A percentile compares a stretch with the other conserved stretches of the same genome.
Conservation (phyloP, 306 rosid species). For the Trichosanthes truncata region DNA sequence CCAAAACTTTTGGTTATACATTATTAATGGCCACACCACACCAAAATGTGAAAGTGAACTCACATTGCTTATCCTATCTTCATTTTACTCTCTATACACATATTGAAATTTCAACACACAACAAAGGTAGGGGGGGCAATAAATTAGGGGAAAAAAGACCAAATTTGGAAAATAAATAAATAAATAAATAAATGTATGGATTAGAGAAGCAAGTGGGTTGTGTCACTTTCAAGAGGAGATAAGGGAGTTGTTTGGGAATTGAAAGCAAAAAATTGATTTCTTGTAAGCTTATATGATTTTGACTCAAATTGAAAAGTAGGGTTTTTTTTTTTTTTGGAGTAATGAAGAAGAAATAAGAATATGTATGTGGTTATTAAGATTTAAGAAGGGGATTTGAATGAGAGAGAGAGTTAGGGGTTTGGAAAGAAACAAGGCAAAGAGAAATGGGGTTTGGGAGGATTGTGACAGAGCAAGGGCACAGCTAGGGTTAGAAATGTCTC, state of each 20-base stretch:
- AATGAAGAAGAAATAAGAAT: no score
- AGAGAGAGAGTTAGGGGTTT: not conserved
- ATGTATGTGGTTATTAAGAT: no score
- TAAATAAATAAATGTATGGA: not conserved
- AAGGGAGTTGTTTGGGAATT: conserved; percentile 34
- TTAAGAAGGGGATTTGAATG: not conserved
- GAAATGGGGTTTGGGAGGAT: conserved; percentile 3
- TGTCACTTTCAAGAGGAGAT: not conserved
- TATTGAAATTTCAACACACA: not conserved
- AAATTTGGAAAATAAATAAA: no score
- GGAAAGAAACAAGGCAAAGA: not conserved
- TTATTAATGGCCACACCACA: not conserved
- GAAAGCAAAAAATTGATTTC: conserved; percentile 29
- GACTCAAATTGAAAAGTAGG: conserved; percentile 8
- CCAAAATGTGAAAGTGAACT: not conserved
- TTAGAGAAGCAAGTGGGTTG: not conserved
- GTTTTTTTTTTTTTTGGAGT: no score
- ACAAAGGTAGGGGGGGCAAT: not conserved
- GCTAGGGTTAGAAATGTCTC: conserved; percentile 4
- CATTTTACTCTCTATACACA: not conserved
- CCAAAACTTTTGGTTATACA: no score
- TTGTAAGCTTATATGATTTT: conserved; percentile 40
- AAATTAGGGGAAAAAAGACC: not conserved
- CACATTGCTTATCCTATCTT: not conserved
- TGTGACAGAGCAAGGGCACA: conserved; percentile 13